Evolutionary conservation across 1,284 basidiomycete species (phyloP).

Genomic region (Boletus sp.): DNA sequence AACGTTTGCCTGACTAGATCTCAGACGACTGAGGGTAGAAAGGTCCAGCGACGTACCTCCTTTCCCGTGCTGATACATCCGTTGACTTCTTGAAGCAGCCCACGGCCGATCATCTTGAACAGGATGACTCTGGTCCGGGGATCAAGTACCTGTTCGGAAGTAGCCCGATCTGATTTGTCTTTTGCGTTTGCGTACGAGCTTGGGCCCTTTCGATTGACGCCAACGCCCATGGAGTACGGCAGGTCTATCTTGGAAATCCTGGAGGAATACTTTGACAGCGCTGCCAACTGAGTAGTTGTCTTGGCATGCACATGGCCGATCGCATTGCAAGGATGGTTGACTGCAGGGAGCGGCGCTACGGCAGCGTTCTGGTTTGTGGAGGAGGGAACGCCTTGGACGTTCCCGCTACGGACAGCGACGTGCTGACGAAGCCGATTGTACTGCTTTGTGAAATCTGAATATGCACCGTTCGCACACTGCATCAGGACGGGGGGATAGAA

Average conservation of each 20-base stretch:
- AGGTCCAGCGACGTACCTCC: constrained; percentile 57
- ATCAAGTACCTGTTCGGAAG: constrained; percentile 92
- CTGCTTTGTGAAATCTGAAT: constrained; percentile 90
- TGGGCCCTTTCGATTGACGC: constrained; percentile 86
- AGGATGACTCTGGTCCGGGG: constrained; percentile 86
- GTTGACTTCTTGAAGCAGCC: constrained; percentile 82
- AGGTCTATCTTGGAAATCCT: constrained; percentile 65
- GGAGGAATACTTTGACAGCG: constrained; percentile 67
- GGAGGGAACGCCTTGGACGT: constrained; percentile 53
- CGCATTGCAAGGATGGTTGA: constrained; percentile 58
- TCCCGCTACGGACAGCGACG: constrained; percentile 67
- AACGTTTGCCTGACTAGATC: constrained; percentile 73
- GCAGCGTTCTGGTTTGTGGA: constrained; percentile 44
- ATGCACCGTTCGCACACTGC: not conserved
- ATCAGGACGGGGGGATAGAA: not conserved
- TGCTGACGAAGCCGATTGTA: constrained; percentile 91
- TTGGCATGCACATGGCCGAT: constrained; percentile 33
- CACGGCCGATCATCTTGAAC: constrained; percentile 91
- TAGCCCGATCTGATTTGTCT: constrained; percentile 92
- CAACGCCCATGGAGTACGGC: constrained; percentile 75
- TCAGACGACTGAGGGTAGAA: constrained; percentile 6
- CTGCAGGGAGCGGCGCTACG: constrained; percentile 64
- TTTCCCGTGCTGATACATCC: constrained; percentile 95
- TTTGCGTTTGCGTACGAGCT: constrained; percentile 82
- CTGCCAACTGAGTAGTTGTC: constrained; percentile 63